Percentiles rank a stretch among this genome's conserved stretches.
Conservation (phyloP, 169 alveolate genomes). For the Amoebophrya sp. region DNA sequence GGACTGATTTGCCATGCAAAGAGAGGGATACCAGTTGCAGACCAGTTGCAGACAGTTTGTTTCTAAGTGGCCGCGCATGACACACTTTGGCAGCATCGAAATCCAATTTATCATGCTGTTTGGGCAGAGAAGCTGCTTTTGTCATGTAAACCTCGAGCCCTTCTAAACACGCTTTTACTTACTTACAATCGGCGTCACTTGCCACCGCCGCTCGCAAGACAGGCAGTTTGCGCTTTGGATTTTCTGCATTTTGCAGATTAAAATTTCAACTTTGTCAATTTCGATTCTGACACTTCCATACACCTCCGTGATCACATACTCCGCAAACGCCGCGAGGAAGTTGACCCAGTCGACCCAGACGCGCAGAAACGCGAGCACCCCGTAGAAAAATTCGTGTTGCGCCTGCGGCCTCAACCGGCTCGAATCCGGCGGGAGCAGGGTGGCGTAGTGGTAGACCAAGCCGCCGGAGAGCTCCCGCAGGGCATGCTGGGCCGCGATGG, state of each 20-base stretch:
- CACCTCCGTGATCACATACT: too few relatives aligned
- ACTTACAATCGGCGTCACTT: too few relatives aligned
- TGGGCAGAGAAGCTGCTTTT: background rate
- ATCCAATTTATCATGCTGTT: background rate
- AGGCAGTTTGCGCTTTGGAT: background rate
- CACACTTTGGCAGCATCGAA: background rate
- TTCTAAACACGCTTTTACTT: too few relatives aligned
- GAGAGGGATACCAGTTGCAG: too few relatives aligned
- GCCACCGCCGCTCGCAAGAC: too few relatives aligned
- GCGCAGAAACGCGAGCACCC: background rate
- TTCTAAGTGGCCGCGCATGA: background rate
- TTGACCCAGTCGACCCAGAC: background rate
- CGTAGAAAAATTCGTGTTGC: background rate
- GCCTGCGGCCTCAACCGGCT: background rate
- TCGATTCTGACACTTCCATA: background rate
- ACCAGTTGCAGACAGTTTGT: background rate
- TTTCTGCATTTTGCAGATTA: background rate
- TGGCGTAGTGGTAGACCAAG: background rate
- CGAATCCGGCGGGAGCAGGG: background rate
- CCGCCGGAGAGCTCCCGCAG: background rate
- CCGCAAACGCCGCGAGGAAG: too few relatives aligned
- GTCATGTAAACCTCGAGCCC: background rate
- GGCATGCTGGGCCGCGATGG: background rate
- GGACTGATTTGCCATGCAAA: too few relatives aligned
- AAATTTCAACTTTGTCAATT: background rate